Conservation (phyloP, 2,329 filamentous ascomycete species). For the Trichophyton equinum region DNA sequence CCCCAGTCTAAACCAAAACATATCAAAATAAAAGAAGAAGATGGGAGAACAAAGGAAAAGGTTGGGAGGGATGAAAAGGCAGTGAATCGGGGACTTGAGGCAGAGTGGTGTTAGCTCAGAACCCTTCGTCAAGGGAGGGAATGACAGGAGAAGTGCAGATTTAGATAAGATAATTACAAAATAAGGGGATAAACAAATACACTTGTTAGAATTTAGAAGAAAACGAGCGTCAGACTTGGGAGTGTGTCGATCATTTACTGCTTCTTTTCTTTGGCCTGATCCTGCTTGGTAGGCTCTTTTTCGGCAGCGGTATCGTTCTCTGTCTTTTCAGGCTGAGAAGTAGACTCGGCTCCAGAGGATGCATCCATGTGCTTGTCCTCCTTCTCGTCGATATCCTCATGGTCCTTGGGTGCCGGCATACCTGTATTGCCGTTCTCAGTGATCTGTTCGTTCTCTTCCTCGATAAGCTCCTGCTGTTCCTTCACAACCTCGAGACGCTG, state of each 20-base stretch:
- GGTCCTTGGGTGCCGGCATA: constrained; percentile 65
- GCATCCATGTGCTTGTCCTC: constrained; percentile 41
- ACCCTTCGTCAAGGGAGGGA: neutral
- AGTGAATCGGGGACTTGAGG: neutral
- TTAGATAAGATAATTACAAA: neutral
- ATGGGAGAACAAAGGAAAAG: neutral
- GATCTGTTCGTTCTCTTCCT: constrained; percentile 91
- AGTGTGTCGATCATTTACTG: constrained; percentile 1
- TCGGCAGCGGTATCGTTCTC: constrained; percentile 32
- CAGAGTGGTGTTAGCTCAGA: neutral
- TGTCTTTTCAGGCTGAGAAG: constrained; percentile 9
- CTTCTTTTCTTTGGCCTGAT: constrained; percentile 20
- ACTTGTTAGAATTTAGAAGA: neutral
- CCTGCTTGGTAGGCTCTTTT: constrained; percentile 14
- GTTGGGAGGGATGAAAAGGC: neutral
- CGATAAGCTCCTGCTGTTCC: constrained; percentile 95
- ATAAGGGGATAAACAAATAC: neutral
- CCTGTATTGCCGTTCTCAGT: constrained; percentile 65
- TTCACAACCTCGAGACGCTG: constrained; percentile 95
- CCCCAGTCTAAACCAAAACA: constrained; percentile 1
- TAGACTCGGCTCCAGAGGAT: constrained; percentile 44
- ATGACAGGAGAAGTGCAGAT: neutral
- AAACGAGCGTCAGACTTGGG: neutral
- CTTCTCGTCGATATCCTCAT: constrained; percentile 89
- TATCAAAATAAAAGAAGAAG: neutral